These are phyloP conservation scores for Pythium utonaiense DNA, from an alignment of 352 stramenopile genomes.

Conservation along the genomic window DNA sequence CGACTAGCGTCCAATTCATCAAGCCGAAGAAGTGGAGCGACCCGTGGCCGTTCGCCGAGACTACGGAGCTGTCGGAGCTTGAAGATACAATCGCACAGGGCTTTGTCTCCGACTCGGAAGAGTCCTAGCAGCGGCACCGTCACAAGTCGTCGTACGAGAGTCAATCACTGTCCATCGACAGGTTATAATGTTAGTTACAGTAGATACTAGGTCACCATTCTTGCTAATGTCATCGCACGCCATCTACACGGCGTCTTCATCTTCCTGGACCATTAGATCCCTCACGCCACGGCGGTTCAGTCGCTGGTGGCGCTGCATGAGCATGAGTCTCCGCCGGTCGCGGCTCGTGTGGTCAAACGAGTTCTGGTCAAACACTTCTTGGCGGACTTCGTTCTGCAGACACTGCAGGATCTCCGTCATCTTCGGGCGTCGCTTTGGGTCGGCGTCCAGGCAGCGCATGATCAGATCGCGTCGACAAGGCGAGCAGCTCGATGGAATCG, in stretches of 20 bases:
- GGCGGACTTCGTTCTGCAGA: conserved; percentile 70
- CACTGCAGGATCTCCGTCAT: conserved; percentile 78
- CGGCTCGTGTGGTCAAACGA: conserved; percentile 47
- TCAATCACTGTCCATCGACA: background rate
- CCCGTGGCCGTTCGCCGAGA: conserved; percentile 46
- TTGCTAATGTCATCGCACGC: too few relatives aligned
- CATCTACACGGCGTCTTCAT: conserved; percentile 6
- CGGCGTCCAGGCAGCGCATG: conserved; percentile 50
- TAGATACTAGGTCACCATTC: background rate
- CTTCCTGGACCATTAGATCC: conserved; percentile 39
- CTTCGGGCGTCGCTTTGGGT: conserved; percentile 53
- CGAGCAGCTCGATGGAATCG: conserved; percentile 55
- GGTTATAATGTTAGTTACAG: background rate
- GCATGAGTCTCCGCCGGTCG: conserved; percentile 60
- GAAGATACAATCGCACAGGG: background rate
- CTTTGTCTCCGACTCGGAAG: conserved; percentile 16
- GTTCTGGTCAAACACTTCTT: conserved; percentile 70
- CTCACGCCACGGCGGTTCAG: conserved; percentile 68
- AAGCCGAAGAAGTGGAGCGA: conserved; percentile 68
- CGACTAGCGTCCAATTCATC: conserved; percentile 47
- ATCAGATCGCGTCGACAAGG: conserved; percentile 67
- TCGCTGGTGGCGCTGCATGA: conserved; percentile 74
- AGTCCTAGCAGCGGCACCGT: conserved; percentile 14
- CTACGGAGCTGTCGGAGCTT: background rate
- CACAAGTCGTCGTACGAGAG: background rate